Conservation (phyloP, 768 basidiomycete genomes). For the Boletus speciosus region DNA sequence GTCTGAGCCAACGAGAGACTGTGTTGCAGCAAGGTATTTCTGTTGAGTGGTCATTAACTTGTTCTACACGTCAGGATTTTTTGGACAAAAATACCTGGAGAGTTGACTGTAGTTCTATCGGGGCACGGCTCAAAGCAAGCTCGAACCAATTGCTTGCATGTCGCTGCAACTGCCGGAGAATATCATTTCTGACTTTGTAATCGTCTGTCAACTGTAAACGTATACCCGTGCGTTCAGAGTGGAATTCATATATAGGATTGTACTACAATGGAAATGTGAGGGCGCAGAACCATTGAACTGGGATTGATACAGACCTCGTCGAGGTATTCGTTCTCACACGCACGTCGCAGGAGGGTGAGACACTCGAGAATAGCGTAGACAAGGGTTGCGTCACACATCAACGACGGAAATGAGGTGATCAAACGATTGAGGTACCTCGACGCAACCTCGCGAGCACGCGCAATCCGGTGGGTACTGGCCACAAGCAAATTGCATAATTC, state of each 20-base stretch:
- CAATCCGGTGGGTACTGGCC: conserved; percentile 76
- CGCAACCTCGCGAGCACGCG: conserved; percentile 79
- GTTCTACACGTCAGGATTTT: not conserved
- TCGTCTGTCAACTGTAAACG: conserved; percentile 81
- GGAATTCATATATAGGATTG: conserved; percentile 81
- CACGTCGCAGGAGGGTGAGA: conserved; percentile 80
- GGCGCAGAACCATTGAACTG: not conserved
- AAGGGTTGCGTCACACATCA: conserved; percentile 87
- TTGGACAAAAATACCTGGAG: conserved; percentile 61
- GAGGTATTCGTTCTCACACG: conserved; percentile 85
- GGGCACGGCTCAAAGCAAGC: conserved; percentile 81
- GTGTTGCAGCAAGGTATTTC: conserved; percentile 85
- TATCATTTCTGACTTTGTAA: conserved; percentile 81
- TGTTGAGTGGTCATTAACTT: conserved; percentile 30
- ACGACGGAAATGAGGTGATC: conserved; percentile 87
- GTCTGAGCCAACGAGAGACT: conserved; percentile 64
- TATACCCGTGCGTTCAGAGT: conserved; percentile 72
- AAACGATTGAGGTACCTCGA: conserved; percentile 80
- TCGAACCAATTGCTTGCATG: conserved; percentile 84
- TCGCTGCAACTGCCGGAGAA: conserved; percentile 68
- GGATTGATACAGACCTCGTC: conserved; percentile 68
- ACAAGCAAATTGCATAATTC: conserved; percentile 78
- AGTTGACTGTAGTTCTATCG: conserved; percentile 88
- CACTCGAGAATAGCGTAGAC: conserved; percentile 90
- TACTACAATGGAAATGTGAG: conserved; percentile 50